Evolutionary conservation across 805 yeast species (phyloP).

Genomic region (Nakazawaea anatomiae): DNA sequence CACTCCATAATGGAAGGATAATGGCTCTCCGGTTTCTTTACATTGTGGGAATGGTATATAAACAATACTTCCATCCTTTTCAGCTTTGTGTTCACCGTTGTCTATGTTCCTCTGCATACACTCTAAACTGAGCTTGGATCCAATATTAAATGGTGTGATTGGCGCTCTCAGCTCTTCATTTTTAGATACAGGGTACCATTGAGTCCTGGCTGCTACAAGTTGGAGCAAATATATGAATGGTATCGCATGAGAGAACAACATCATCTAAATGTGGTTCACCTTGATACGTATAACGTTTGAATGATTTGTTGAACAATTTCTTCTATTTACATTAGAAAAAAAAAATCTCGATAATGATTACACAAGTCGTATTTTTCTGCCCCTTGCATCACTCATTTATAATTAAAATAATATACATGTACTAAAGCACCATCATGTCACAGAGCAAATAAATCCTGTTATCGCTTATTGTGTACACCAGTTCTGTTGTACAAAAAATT

Average conservation of each 20-base stretch:
- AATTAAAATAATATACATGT: no score
- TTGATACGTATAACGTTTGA: neutral
- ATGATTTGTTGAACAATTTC: no score
- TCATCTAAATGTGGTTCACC: neutral
- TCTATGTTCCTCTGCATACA: conserved; percentile 69
- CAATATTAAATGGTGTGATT: conserved; percentile 14
- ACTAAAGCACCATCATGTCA: neutral
- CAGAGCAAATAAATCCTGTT: neutral
- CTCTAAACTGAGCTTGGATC: conserved; percentile 41
- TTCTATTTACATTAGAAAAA: no score
- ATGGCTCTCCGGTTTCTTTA: conserved; percentile 56
- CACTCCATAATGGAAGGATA: conserved; percentile 46
- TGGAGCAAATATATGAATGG: neutral
- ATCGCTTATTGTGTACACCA: conserved; percentile 47
- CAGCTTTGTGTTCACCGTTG: conserved; percentile 71
- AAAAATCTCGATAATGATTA: no score
- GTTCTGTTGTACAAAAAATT: conserved; percentile 86
- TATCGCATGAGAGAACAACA: neutral
- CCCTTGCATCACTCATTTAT: no score
- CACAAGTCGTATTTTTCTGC: no score
- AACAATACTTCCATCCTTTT: conserved; percentile 50
- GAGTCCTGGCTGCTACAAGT: neutral
- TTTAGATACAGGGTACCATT: conserved; percentile 8
- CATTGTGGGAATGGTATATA: conserved; percentile 58
- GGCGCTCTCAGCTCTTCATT: neutral